These are phyloP conservation scores for Picea sitchensis DNA, from an alignment of 75 land plant species.

Conservation along the genomic window DNA sequence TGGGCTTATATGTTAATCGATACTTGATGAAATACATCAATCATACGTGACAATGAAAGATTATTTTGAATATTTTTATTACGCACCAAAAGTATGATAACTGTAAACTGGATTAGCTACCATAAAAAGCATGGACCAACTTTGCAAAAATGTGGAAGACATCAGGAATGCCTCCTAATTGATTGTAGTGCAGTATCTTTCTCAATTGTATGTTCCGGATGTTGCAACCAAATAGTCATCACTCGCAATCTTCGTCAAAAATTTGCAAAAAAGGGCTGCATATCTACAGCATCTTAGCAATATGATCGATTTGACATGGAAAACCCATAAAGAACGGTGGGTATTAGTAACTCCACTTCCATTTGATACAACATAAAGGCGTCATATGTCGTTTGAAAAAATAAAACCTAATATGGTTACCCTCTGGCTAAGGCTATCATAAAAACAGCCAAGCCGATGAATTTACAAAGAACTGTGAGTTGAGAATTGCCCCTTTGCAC, in stretches of 20 bases:
- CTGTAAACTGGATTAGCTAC: too few relatives aligned
- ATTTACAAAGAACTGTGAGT: slow-evolving; percentile 3
- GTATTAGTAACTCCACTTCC: background rate
- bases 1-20: too few relatives aligned
- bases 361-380: background rate
- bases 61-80: too few relatives aligned
- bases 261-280: background rate
- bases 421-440: background rate
- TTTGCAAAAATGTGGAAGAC: too few relatives aligned
- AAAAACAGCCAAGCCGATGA: background rate
- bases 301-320: background rate
- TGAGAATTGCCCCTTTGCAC: background rate
- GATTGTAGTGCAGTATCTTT: too few relatives aligned
- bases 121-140: too few relatives aligned
- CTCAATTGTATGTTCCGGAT: background rate
- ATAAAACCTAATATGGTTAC: background rate
- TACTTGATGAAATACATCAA: too few relatives aligned
- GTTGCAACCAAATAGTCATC: background rate
- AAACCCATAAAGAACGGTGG: background rate
- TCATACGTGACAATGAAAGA: too few relatives aligned
- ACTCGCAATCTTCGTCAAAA: background rate
- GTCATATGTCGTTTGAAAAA: background rate
- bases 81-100: too few relatives aligned
- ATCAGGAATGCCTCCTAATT: too few relatives aligned
- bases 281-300: background rate